Evolutionary conservation across 257 asterid species (phyloP).

Genomic region (Verbascum thapsus): DNA sequence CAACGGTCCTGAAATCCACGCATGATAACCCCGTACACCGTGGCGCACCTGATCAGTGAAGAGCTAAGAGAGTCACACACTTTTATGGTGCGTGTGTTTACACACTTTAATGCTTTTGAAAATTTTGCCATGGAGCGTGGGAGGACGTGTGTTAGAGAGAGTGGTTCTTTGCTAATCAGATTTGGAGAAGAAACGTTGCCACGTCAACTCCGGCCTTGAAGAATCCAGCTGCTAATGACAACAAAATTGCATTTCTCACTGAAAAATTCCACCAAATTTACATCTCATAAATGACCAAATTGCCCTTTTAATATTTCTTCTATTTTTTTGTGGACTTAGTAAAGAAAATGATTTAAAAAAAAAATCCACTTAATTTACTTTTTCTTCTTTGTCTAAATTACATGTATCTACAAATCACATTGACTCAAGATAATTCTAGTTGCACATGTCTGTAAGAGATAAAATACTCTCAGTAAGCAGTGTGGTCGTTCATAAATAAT

Average conservation of each 20-base stretch:
- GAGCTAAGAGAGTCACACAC: neutral
- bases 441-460: too few relatives aligned
- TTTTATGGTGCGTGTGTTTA: neutral
- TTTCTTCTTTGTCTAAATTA: too few relatives aligned
- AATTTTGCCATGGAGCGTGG: neutral
- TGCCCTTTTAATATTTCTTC: conserved; percentile 9
- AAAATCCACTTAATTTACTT: too few relatives aligned
- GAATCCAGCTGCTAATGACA: conserved; percentile 8
- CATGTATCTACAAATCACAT: too few relatives aligned
- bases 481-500: too few relatives aligned
- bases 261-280: conserved; percentile 27
- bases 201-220: too few relatives aligned
- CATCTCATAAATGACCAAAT: neutral
- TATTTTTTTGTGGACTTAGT: too few relatives aligned
- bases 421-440: too few relatives aligned
- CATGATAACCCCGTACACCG: neutral
- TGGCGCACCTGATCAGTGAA: neutral
- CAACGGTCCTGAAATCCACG: neutral
- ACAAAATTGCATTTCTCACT: conserved; percentile 7
- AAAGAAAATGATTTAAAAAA: too few relatives aligned
- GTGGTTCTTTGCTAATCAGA: neutral
- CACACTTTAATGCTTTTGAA: neutral
- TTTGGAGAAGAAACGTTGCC: conserved; percentile 2
- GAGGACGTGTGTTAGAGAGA: neutral
- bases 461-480: too few relatives aligned